Evolutionary conservation across 768 basidiomycete species (phyloP).

Genomic region (Boletus sp.): DNA sequence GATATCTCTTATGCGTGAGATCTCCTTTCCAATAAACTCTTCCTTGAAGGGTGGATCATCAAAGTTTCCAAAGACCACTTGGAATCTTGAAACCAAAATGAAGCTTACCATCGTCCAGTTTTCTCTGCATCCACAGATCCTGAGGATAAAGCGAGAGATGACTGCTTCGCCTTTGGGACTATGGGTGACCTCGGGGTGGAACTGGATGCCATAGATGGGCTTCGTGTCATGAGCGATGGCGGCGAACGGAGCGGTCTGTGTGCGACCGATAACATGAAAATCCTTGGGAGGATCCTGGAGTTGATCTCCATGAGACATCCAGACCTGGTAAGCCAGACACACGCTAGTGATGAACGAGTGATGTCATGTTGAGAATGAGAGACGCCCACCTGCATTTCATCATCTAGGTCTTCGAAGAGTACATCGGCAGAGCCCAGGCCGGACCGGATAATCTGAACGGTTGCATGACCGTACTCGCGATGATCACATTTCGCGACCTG

Average conservation of each 20-base stretch:
- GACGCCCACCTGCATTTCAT: slow-evolving; percentile 74
- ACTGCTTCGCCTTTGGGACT: slow-evolving; percentile 86
- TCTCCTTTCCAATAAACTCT: slow-evolving; percentile 97
- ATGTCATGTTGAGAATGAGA: background rate
- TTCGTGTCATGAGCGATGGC: slow-evolving; percentile 89
- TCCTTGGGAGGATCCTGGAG: slow-evolving; percentile 74
- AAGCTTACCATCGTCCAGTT: slow-evolving; percentile 90
- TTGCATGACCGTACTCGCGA: slow-evolving; percentile 93
- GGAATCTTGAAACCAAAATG: slow-evolving; percentile 2
- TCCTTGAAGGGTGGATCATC: slow-evolving; percentile 47
- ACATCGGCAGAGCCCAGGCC: slow-evolving; percentile 60
- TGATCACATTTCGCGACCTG: slow-evolving; percentile 83
- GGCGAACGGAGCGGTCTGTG: slow-evolving; percentile 84
- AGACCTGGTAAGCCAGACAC: slow-evolving; percentile 63
- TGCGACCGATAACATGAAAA: slow-evolving; percentile 87
- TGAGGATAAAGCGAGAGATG: slow-evolving; percentile 77
- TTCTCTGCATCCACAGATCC: slow-evolving; percentile 75
- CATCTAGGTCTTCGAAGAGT: slow-evolving; percentile 83
- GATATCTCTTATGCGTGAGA: slow-evolving; percentile 87
- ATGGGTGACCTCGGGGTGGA: slow-evolving; percentile 98
- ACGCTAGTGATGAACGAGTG: background rate
- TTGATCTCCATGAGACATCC: slow-evolving; percentile 99
- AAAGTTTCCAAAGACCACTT: background rate
- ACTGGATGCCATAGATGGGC: slow-evolving; percentile 94
- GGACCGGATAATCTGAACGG: slow-evolving; percentile 66